A percentile compares a stretch with the other conserved stretches of the same genome.
These are phyloP conservation scores for Stylonectria norvegica DNA, from an alignment of 2,329 filamentous ascomycete genomes.

Conservation along the genomic window DNA sequence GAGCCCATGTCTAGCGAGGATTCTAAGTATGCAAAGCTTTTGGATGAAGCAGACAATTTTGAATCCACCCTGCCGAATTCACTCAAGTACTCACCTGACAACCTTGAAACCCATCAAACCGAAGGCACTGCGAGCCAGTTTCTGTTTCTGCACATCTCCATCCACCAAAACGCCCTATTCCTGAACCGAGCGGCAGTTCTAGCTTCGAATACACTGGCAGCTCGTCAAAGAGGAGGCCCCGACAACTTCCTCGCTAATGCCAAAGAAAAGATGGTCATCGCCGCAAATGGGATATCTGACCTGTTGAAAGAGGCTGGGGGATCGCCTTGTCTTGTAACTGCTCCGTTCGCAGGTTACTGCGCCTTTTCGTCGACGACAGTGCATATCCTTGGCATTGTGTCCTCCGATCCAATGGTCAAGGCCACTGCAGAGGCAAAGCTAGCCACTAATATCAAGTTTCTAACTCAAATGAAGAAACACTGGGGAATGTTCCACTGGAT, in stretches of 20 bases:
- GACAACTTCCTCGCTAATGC: constrained; percentile 74
- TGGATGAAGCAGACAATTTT: constrained; percentile 68
- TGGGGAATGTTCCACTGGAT: constrained; percentile 99
- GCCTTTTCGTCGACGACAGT: constrained; percentile 91
- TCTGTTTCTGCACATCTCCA: constrained; percentile 83
- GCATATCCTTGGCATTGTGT: constrained; percentile 91
- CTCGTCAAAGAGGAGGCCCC: constrained; percentile 68
- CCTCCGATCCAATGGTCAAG: constrained; percentile 73
- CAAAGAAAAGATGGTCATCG: constrained; percentile 71
- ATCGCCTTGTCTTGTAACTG: constrained; percentile 66
- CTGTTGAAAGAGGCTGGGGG: constrained; percentile 77
- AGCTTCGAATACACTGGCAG: constrained; percentile 59
- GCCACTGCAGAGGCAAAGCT: constrained; percentile 78
- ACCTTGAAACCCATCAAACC: constrained; percentile 78
- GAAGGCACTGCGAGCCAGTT: constrained; percentile 89
- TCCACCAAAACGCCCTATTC: constrained; percentile 87
- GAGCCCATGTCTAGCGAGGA: constrained; percentile 77
- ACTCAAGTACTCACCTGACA: constrained; percentile 75
- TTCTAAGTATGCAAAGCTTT: constrained; percentile 72
- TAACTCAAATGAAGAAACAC: constrained; percentile 92
- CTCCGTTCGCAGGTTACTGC: constrained; percentile 92
- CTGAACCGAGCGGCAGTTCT: constrained; percentile 84
- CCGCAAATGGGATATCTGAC: constrained; percentile 82
- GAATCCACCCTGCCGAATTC: constrained; percentile 64
- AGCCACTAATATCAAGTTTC: constrained; percentile 81